Conservation (phyloP, 2,329 filamentous ascomycete genomes). For the Colletotrichum chrysophilum region DNA sequence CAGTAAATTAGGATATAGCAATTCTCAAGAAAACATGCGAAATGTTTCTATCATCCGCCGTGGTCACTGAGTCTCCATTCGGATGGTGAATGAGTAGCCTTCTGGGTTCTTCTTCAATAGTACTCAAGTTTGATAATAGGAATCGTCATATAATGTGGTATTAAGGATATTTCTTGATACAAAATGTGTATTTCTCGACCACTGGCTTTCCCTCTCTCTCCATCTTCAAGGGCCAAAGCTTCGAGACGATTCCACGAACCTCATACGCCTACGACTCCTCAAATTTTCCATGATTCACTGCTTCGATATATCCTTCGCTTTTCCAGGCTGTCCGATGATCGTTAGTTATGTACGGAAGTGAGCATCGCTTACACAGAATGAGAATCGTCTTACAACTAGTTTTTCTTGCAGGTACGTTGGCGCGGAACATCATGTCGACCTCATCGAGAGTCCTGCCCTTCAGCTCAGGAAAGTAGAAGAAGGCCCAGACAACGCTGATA, state of each 20-base stretch:
- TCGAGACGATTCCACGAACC: no score
- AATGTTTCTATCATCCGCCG: accelerated
- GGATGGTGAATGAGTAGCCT: neutral
- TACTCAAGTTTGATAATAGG: accelerated
- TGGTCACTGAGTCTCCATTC: neutral
- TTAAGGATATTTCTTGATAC: neutral
- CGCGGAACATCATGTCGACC: neutral
- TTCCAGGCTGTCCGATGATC: neutral
- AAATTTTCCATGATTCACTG: neutral
- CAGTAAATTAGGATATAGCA: neutral
- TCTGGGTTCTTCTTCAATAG: neutral
- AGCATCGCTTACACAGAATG: neutral
- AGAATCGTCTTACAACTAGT: neutral
- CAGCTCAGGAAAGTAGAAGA: neutral
- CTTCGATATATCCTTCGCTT: neutral
- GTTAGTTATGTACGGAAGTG: neutral
- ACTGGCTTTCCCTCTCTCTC: neutral
- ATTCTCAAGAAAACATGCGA: neutral
- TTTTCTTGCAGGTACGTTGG: neutral
- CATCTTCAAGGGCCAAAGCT: neutral
- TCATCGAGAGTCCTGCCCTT: neutral
- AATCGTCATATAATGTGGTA: neutral
- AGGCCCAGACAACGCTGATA: neutral
- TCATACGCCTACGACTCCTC: neutral
- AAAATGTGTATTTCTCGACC: neutral